Percentiles rank a stretch among this genome's conserved stretches.
Conservation (phyloP, 2,329 filamentous ascomycete genomes). For the Ceratocystis smalleyi region DNA sequence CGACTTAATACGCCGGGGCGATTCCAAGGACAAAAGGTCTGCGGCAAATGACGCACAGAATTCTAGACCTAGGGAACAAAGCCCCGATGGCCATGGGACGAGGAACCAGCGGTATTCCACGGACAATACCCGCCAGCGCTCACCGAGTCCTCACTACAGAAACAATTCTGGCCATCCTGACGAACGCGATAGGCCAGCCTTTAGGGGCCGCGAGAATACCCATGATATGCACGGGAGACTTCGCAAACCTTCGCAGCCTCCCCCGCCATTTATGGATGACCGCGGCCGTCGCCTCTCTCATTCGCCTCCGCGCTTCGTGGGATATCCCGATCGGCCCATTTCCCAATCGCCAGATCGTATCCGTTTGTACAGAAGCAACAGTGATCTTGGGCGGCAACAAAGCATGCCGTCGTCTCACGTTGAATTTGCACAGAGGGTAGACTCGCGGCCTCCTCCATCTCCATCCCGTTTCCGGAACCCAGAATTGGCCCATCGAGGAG, state of each 20-base stretch:
- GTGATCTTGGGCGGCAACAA: neutral
- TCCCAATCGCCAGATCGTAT: conserved; percentile 6
- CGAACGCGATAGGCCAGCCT: neutral
- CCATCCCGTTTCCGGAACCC: neutral
- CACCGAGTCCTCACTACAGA: neutral
- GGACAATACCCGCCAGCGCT: neutral
- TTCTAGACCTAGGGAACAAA: neutral
- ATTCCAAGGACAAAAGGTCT: neutral
- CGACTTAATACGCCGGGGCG: neutral
- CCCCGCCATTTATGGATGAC: neutral
- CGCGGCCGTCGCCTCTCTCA: neutral
- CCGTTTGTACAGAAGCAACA: neutral
- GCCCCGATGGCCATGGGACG: neutral
- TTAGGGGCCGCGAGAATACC: neutral
- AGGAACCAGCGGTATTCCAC: neutral
- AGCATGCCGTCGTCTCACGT: neutral
- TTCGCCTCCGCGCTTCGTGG: conserved; percentile 2
- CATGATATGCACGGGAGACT: conserved; percentile 1
- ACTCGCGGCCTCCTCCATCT: neutral
- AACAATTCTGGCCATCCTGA: neutral
- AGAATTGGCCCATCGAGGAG: neutral
- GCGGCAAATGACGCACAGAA: neutral
- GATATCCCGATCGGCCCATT: conserved; percentile 6
- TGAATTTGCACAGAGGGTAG: neutral
- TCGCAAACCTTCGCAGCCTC: neutral